Evolutionary conservation across 2,329 filamentous ascomycete genomes (phyloP).

Genomic region (Atkinsonella texensis): DNA sequence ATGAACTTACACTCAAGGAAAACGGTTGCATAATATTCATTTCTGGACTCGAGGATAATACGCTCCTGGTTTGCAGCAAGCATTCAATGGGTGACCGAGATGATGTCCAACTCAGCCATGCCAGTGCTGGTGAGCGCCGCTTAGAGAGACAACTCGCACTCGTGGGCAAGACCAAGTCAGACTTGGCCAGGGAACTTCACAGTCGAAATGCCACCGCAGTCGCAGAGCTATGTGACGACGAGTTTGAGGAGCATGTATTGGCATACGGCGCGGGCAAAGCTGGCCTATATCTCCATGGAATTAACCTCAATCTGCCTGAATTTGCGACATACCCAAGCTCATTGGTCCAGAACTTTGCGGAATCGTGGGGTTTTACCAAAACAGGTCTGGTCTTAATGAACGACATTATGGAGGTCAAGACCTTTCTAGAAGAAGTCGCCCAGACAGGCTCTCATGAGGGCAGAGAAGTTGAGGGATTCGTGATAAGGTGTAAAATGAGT

Average conservation of each 20-base stretch:
- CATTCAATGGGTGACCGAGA: conserved; percentile 80
- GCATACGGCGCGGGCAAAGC: conserved; percentile 73
- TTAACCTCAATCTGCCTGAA: conserved; percentile 89
- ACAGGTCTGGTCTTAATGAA: conserved; percentile 69
- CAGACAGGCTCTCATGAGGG: conserved; percentile 84
- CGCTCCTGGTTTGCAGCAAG: conserved; percentile 94
- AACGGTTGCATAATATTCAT: conserved; percentile 99
- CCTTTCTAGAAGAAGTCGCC: conserved; percentile 72
- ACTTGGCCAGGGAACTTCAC: conserved; percentile 66
- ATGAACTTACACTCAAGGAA: conserved; percentile 93
- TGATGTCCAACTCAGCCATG: conserved; percentile 67
- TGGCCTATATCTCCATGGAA: conserved; percentile 87
- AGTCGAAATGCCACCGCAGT: conserved; percentile 85
- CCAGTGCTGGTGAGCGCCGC: conserved; percentile 69
- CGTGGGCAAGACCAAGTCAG: conserved; percentile 65
- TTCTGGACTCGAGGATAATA: conserved; percentile 77
- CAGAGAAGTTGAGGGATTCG: conserved; percentile 91
- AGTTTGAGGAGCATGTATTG: conserved; percentile 93
- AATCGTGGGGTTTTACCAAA: conserved; percentile 88
- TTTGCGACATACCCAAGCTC: conserved; percentile 78
- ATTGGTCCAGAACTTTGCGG: conserved; percentile 81
- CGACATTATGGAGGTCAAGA: conserved; percentile 59
- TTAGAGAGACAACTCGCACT: conserved; percentile 66
- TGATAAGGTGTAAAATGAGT: conserved; percentile 73
- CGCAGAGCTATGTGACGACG: conserved; percentile 90